A percentile compares a stretch with the other conserved stretches of the same genome.
Evolutionary conservation across 2,329 filamentous ascomycete species (phyloP).

Genomic region (Xylariales sp.): DNA sequence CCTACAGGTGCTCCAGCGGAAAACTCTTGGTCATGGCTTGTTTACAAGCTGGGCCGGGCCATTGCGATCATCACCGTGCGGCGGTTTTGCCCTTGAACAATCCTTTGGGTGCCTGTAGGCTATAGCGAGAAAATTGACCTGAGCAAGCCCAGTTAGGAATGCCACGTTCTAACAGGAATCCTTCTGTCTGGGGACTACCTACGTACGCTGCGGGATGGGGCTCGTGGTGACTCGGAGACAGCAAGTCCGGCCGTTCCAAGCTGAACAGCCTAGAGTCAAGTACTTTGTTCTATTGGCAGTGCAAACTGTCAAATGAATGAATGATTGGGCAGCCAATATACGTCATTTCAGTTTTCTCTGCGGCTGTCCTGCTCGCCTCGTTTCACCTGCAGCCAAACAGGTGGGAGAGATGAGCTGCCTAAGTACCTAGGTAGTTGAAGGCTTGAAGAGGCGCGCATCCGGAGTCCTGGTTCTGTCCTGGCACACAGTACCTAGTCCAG

Average conservation of each 20-base stretch:
- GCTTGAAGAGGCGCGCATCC: constrained; percentile 11
- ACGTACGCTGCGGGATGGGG: background rate
- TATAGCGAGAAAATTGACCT: background rate
- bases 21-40: background rate
- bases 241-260: constrained; percentile 9
- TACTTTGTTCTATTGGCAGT: background rate
- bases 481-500: background rate
- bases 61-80: constrained; percentile 12
- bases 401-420: constrained; percentile 18
- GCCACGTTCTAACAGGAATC: background rate
- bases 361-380: constrained; percentile 24
- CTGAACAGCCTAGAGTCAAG: constrained; percentile 2
- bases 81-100: background rate
- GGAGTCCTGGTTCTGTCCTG: background rate
- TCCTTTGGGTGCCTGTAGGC: background rate
- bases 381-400: constrained; percentile 26
- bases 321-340: background rate
- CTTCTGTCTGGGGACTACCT: background rate
- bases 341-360: constrained; percentile 11
- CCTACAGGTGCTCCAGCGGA: no score
- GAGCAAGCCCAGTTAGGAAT: background rate
- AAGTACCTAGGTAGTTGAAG: background rate
- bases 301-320: no score
- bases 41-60: background rate
- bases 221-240: constrained; percentile 13